Evolutionary conservation across 805 yeast species (phyloP).

Genomic region (Peterozyma xylosa): DNA sequence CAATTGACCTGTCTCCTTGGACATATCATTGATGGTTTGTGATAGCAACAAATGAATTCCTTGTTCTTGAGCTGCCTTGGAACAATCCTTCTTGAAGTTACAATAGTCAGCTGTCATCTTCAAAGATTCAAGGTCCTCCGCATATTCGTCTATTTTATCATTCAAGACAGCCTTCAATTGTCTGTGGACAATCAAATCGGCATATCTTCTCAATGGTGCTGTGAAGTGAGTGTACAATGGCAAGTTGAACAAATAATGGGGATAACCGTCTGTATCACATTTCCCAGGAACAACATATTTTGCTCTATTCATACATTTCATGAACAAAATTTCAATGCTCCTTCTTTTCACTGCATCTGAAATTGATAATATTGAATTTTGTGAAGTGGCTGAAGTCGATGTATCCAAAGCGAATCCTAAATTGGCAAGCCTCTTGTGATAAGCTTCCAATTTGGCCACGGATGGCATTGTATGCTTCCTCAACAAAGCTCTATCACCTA

Average conservation of each 20-base stretch:
- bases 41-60: constrained; percentile 81
- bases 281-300: constrained; percentile 86
- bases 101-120: constrained; percentile 87
- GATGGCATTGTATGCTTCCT: constrained; percentile 88
- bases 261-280: constrained; percentile 68
- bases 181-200: constrained; percentile 88
- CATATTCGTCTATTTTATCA: constrained; percentile 28
- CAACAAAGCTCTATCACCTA: constrained; percentile 77
- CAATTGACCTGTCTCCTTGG: constrained; percentile 68
- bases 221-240: constrained; percentile 91
- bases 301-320: constrained; percentile 78
- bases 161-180: constrained; percentile 68
- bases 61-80: constrained; percentile 89
- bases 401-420: constrained; percentile 70
- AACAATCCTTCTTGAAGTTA: constrained; percentile 92
- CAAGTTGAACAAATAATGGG: constrained; percentile 74
- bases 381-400: constrained; percentile 60
- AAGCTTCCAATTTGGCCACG: constrained; percentile 69
- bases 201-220: constrained; percentile 87
- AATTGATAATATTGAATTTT: constrained; percentile 60
- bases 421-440: constrained; percentile 61
- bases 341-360: constrained; percentile 55
- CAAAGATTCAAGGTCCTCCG: constrained; percentile 58
- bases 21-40: constrained; percentile 74
- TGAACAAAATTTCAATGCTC: constrained; percentile 72